phyloP scores from a whole-genome alignment of 1,284 basidiomycete species.

The Chalciporus sp. region DNA sequence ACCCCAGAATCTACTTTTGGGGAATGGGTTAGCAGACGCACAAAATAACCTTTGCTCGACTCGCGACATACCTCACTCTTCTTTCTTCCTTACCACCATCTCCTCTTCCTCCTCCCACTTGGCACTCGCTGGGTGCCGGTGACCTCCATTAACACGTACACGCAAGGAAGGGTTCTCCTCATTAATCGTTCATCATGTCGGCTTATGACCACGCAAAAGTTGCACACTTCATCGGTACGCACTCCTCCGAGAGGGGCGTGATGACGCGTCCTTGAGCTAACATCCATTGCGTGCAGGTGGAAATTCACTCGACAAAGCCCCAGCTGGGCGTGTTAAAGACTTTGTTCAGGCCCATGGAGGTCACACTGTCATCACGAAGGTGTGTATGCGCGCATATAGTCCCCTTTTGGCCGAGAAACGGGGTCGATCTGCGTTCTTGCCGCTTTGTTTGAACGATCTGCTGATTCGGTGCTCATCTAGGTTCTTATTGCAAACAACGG shows the following conservation, averaged over 20 bases:
- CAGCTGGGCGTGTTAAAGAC: constrained; percentile 81
- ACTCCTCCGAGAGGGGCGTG: constrained; percentile 16
- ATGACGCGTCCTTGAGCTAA: constrained; percentile 19
- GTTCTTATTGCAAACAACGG: constrained; percentile 97
- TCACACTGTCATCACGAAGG: constrained; percentile 99
- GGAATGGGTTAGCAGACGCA: constrained; percentile 15
- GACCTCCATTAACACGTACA: constrained; percentile 3
- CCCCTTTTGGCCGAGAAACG: constrained; percentile 9
- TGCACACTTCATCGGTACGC: constrained; percentile 82
- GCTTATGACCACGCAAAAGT: constrained; percentile 79
- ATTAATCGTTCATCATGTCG: constrained; percentile 48
- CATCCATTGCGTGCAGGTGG: constrained; percentile 63
- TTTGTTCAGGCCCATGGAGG: constrained; percentile 93
- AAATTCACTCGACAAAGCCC: constrained; percentile 86
- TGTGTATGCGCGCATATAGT: constrained; percentile 40
- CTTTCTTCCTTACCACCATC: constrained; percentile 25
- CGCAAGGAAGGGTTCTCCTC: constrained; percentile 6
- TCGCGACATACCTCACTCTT: constrained; percentile 11
- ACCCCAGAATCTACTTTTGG: constrained; percentile 36
- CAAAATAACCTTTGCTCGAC: constrained; percentile 21
- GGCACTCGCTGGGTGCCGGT: constrained; percentile 5
- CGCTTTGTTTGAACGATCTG: neutral
- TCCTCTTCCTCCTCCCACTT: constrained; percentile 6
- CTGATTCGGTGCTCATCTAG: constrained; percentile 43
- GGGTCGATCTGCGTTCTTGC: neutral